Conservation (phyloP, 768 basidiomycete genomes). For the Nidularia sp. region DNA sequence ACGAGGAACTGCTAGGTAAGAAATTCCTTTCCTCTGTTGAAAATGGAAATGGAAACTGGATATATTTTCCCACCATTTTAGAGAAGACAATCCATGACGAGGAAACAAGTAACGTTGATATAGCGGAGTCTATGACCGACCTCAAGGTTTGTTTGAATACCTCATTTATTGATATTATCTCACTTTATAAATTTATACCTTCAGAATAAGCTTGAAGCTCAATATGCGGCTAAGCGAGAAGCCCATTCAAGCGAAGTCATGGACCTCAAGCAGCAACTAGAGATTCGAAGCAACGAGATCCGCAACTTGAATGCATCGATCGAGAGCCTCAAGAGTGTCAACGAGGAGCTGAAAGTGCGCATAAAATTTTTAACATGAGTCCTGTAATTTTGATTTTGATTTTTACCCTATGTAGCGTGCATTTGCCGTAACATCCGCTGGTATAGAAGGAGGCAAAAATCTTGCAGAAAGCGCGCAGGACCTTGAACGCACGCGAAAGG, state of each 20-base stretch:
- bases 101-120: constrained; percentile 78
- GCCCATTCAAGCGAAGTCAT: constrained; percentile 79
- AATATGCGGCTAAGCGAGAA: constrained; percentile 91
- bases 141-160: constrained; percentile 61
- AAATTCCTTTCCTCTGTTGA: constrained; percentile 2
- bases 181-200: constrained; percentile 7
- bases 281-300: constrained; percentile 78
- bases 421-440: constrained; percentile 94
- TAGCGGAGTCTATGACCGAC: constrained; percentile 82
- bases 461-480: constrained; percentile 97
- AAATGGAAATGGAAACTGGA: background rate
- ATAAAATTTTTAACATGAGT: background rate
- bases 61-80: constrained; percentile 20
- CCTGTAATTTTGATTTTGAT: constrained; percentile 1
- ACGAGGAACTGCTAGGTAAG: constrained; percentile 93
- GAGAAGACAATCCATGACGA: constrained; percentile 93
- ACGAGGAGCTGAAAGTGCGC: constrained; percentile 94
- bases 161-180: background rate
- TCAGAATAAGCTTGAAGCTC: constrained; percentile 90
- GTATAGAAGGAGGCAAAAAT: constrained; percentile 95
- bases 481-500: constrained; percentile 93
- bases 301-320: constrained; percentile 80
- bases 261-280: constrained; percentile 88
- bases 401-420: constrained; percentile 62
- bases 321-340: constrained; percentile 92